Evolutionary conservation across 2,329 filamentous ascomycete species (phyloP).

Genomic region (Pseudogymnoascus verrucosus): DNA sequence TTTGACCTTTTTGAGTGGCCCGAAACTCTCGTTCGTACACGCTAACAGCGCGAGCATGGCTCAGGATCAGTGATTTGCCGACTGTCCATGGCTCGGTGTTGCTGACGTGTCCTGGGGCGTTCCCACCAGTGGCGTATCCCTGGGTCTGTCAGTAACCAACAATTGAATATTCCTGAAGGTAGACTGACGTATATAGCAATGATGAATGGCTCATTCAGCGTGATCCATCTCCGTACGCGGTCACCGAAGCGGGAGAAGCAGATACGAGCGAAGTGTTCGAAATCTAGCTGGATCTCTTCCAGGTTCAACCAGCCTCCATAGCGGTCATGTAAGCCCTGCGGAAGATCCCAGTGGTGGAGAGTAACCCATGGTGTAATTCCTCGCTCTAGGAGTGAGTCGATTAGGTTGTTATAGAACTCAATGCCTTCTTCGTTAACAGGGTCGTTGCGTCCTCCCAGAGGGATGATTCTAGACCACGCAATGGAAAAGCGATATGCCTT

Average conservation of each 20-base stretch:
- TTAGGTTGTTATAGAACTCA: conserved; percentile 41
- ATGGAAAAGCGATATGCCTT: conserved; percentile 38
- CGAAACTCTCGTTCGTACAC: conserved; percentile 21
- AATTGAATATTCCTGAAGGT: not conserved
- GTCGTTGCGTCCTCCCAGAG: conserved; percentile 35
- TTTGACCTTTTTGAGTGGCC: conserved; percentile 17
- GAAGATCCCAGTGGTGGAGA: conserved; percentile 36
- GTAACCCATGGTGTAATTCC: conserved; percentile 38
- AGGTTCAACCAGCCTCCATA: conserved; percentile 33
- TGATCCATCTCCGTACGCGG: conserved; percentile 33
- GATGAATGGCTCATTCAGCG: conserved; percentile 34
- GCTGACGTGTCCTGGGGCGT: conserved; percentile 23
- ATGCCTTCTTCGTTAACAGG: conserved; percentile 39
- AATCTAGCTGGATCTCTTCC: conserved; percentile 27
- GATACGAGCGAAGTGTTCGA: conserved; percentile 33
- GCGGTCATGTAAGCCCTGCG: conserved; percentile 28
- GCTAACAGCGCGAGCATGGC: conserved; percentile 20
- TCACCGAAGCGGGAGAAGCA: conserved; percentile 32
- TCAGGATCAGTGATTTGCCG: conserved; percentile 23
- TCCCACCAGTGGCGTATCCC: conserved; percentile 20
- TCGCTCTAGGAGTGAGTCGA: conserved; percentile 34
- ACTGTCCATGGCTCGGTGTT: conserved; percentile 24
- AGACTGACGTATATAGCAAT: conserved; percentile 24
- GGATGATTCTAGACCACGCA: conserved; percentile 41
- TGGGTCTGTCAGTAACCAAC: not conserved